A percentile compares a stretch with the other conserved stretches of the same genome.
Evolutionary conservation across 305 asterid genomes (phyloP).

Genomic region (Fraxinus angustifolia): DNA sequence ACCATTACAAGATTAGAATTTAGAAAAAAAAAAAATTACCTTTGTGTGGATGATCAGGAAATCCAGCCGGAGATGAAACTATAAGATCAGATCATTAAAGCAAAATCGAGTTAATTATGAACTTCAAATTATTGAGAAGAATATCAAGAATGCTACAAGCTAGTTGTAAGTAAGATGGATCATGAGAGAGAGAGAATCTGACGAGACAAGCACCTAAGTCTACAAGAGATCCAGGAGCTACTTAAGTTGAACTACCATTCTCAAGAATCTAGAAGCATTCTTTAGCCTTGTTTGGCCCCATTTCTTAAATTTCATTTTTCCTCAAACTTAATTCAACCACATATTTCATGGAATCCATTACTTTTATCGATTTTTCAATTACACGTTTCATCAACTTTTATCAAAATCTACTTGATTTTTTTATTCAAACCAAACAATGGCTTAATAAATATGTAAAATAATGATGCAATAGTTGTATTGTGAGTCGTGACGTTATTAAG

Average conservation of each 20-base stretch:
- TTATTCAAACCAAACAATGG: no score
- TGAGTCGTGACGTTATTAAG: neutral
- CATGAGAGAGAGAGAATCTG: neutral
- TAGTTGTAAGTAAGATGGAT: neutral
- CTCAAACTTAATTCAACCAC: neutral
- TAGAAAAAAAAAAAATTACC: slow-evolving; percentile 30
- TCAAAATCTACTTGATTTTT: no score
- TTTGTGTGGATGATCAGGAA: slow-evolving; percentile 98
- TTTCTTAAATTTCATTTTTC: neutral
- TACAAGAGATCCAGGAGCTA: neutral
- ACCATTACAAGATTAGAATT: neutral
- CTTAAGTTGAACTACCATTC: neutral
- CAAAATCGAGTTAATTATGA: neutral
- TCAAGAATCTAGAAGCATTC: neutral
- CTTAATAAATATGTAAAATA: neutral
- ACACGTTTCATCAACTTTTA: no score
- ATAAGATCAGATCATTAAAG: neutral
- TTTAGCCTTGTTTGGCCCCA: neutral
- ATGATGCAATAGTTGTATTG: neutral
- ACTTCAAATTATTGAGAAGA: neutral
- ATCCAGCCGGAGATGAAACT: slow-evolving; percentile 94
- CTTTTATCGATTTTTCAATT: neutral
- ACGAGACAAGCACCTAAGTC: neutral
- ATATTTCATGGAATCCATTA: no score
- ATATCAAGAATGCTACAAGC: slow-evolving; percentile 1